Conservation (phyloP, 2,329 filamentous ascomycete species). For the Fusarium acutatum region DNA sequence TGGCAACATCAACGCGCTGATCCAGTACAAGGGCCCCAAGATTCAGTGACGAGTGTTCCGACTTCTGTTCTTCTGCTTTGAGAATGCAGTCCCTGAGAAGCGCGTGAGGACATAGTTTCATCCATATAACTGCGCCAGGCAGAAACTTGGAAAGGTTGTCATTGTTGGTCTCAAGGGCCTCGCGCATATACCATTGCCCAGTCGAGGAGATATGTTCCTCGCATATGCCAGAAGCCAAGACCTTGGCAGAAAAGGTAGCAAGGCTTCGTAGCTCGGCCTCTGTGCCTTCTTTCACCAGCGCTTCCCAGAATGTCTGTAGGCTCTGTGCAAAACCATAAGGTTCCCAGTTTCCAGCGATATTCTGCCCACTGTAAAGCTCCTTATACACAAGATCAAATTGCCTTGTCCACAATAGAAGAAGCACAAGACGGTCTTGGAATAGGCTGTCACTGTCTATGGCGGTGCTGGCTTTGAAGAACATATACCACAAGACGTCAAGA, state of each 20-base stretch:
- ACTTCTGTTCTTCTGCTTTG: no score
- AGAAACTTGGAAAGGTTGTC: not conserved
- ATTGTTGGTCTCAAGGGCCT: not conserved
- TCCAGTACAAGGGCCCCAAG: not conserved
- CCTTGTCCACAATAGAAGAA: not conserved
- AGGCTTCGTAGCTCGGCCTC: not conserved
- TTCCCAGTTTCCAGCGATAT: not conserved
- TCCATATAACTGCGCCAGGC: not conserved
- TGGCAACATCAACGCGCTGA: not conserved
- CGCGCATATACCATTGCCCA: not conserved
- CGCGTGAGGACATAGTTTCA: not conserved
- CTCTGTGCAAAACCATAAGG: not conserved
- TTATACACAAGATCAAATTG: not conserved
- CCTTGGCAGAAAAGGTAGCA: constrained; percentile 5
- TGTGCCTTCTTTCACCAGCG: not conserved
- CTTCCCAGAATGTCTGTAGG: not conserved
- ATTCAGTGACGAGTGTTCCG: fast-evolving
- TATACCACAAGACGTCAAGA: not conserved
- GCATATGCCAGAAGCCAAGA: not conserved
- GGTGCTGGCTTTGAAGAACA: not conserved
- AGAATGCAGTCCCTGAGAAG: not conserved
- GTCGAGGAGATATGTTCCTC: not conserved
- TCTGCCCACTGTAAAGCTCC: not conserved
- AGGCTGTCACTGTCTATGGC: not conserved
- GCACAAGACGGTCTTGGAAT: constrained; percentile 5